Percentiles rank a stretch among this genome's conserved stretches.
Conservation (phyloP, 352 stramenopile genomes). For the Phytopythium kandeliae region DNA sequence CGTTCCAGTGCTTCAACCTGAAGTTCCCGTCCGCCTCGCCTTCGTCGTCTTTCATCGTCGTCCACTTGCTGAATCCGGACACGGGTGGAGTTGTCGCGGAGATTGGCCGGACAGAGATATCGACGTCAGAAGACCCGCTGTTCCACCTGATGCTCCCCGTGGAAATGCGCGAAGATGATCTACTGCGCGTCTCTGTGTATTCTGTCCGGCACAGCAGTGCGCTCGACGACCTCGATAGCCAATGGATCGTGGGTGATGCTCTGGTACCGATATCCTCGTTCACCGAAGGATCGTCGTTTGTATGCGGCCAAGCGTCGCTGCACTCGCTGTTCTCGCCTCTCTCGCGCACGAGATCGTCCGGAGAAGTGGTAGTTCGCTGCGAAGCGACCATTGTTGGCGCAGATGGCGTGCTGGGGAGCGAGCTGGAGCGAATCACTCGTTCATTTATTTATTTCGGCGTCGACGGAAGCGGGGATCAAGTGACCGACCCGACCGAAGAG, state of each 20-base stretch:
- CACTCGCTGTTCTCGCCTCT: slow-evolving; percentile 62
- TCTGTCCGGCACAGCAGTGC: slow-evolving; percentile 50
- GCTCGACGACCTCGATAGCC: slow-evolving; percentile 54
- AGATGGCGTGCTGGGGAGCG: slow-evolving; percentile 12
- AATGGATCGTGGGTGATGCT: slow-evolving; percentile 70
- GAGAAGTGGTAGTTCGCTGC: slow-evolving; percentile 74
- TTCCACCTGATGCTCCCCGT: slow-evolving; percentile 78
- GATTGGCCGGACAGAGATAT: slow-evolving; percentile 73
- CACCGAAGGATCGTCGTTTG: slow-evolving; percentile 17
- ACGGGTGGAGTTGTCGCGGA: slow-evolving; percentile 37
- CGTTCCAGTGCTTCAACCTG: slow-evolving; percentile 81
- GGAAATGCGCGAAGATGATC: slow-evolving; percentile 38
- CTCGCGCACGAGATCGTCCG: slow-evolving; percentile 49
- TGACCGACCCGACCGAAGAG: slow-evolving; percentile 5
- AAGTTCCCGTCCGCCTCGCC: slow-evolving; percentile 52
- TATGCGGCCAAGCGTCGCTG: slow-evolving; percentile 31
- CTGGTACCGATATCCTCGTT: slow-evolving; percentile 50
- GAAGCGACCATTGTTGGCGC: slow-evolving; percentile 51
- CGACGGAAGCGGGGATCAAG: slow-evolving; percentile 14
- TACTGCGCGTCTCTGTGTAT: slow-evolving; percentile 67
- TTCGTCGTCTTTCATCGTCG: slow-evolving; percentile 59
- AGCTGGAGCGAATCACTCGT: slow-evolving; percentile 59
- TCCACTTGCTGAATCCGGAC: slow-evolving; percentile 47
- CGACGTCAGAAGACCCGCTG: slow-evolving; percentile 56
- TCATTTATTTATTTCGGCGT: slow-evolving; percentile 71